These are phyloP conservation scores for Stentor roeselii DNA, from an alignment of 73 alveolate species.

Conservation along the genomic window DNA sequence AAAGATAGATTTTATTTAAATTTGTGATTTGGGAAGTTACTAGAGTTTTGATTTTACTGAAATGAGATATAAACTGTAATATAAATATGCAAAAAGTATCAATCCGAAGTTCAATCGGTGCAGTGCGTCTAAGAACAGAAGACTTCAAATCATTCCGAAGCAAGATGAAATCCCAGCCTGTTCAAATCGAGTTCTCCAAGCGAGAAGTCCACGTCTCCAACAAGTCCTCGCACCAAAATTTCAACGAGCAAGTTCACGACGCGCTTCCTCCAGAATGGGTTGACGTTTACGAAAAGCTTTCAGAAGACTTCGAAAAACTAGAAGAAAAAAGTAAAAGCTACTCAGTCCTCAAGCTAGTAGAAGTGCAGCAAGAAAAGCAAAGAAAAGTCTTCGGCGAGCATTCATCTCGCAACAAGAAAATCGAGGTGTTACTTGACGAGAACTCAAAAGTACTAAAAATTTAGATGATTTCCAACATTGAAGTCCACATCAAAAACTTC, in stretches of 20 bases:
- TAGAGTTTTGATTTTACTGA: too few species aligned
- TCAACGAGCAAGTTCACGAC: neutral
- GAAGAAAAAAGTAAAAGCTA: constrained; percentile 13
- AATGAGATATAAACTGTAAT: too few species aligned
- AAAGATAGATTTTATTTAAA: too few species aligned
- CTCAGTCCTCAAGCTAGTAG: neutral
- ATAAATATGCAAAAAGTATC: too few species aligned
- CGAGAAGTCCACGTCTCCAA: neutral
- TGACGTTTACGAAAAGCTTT: constrained; percentile 13
- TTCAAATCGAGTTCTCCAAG: neutral
- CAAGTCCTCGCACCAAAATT: neutral
- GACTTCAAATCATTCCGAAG: neutral
- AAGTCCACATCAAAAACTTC: neutral
- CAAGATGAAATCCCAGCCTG: neutral
- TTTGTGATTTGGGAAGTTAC: too few species aligned
- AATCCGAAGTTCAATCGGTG: too few species aligned
- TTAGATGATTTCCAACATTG: neutral
- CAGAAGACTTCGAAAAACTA: constrained; percentile 14
- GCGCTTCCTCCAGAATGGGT: constrained; percentile 31
- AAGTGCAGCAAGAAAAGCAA: constrained; percentile 19
- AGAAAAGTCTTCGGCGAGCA: neutral
- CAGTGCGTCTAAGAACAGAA: neutral
- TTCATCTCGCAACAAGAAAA: constrained; percentile 1
- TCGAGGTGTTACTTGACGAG: neutral
- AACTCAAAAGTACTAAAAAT: neutral